Evolutionary conservation across 805 yeast species (phyloP).

Genomic region (Metschnikowia vanudenii): DNA sequence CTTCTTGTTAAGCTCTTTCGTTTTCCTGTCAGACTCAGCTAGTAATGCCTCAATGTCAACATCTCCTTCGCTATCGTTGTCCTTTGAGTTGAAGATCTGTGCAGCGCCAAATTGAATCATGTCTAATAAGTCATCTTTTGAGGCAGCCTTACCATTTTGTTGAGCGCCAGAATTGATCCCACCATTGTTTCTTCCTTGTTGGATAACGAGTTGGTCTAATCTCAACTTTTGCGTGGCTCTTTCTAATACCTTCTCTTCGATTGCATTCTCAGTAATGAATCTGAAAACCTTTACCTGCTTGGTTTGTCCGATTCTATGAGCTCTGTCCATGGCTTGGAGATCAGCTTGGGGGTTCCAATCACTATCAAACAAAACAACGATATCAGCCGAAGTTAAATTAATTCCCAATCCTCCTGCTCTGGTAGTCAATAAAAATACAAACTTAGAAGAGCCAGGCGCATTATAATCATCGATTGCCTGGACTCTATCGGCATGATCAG

Average conservation of each 20-base stretch:
- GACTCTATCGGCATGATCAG: conserved; percentile 89
- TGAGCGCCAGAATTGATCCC: conserved; percentile 47
- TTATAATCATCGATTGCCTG: conserved; percentile 92
- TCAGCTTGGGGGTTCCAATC: conserved; percentile 99
- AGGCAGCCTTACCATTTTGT: conserved; percentile 40
- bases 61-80: conserved; percentile 45
- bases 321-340: conserved; percentile 97
- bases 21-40: conserved; percentile 76
- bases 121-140: conserved; percentile 81
- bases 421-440: conserved; percentile 82
- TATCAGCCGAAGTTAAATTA: conserved; percentile 87
- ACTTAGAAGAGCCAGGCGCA: conserved; percentile 75
- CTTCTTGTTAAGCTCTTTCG: conserved; percentile 73
- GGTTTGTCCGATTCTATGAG: conserved; percentile 95
- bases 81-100: conserved; percentile 33
- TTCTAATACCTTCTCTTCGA: conserved; percentile 93
- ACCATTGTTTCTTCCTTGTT: conserved; percentile 58
- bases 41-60: conserved; percentile 84
- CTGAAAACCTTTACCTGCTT: conserved; percentile 92
- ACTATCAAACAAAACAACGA: conserved; percentile 83
- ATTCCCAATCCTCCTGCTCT: conserved; percentile 98
- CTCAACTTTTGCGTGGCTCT: conserved; percentile 93
- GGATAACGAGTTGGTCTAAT: conserved; percentile 91
- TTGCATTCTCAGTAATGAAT: conserved; percentile 92
- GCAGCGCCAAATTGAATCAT: conserved; percentile 97